phyloP scores from a whole-genome alignment of 2,329 filamentous ascomycete genomes.

The Amylocarpus encephaloides region DNA sequence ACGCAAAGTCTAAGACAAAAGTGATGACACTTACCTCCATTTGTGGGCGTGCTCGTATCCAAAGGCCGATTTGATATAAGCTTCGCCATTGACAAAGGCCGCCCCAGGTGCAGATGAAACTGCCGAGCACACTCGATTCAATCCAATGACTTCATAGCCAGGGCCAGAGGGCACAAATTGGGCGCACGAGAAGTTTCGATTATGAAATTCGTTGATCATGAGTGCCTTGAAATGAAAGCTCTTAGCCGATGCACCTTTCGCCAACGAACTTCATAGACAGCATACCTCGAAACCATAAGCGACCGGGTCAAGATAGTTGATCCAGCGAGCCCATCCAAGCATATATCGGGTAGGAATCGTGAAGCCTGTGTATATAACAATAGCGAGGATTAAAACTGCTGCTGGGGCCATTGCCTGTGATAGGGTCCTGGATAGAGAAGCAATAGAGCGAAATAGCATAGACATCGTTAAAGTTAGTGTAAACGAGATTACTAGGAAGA shows the following conservation, averaged over 20 bases:
- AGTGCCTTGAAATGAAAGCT: conserved; percentile 73
- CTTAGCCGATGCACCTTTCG: too few species aligned
- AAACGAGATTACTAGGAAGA: conserved; percentile 47
- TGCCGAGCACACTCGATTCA: neutral
- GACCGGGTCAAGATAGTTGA: conserved; percentile 58
- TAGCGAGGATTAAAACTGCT: conserved; percentile 39
- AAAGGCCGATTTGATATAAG: neutral
- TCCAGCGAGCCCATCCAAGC: conserved; percentile 76
- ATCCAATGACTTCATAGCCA: neutral
- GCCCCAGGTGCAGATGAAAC: neutral
- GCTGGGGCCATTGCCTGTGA: conserved; percentile 59
- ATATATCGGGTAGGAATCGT: conserved; percentile 47
- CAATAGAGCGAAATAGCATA: conserved; percentile 83
- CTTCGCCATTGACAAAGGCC: neutral
- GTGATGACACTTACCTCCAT: neutral
- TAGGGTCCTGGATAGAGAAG: conserved; percentile 63
- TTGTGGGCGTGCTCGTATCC: neutral
- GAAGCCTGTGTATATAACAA: conserved; percentile 34
- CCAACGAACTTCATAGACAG: too few species aligned
- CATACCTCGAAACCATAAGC: conserved; percentile 79
- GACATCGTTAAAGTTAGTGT: conserved; percentile 47
- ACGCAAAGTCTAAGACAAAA: neutral
- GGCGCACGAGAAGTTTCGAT: conserved; percentile 50
- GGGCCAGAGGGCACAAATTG: conserved; percentile 22
- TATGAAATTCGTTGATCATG: conserved; percentile 71